Conservation (phyloP, 768 basidiomycete species). For the Epithele typhae region DNA sequence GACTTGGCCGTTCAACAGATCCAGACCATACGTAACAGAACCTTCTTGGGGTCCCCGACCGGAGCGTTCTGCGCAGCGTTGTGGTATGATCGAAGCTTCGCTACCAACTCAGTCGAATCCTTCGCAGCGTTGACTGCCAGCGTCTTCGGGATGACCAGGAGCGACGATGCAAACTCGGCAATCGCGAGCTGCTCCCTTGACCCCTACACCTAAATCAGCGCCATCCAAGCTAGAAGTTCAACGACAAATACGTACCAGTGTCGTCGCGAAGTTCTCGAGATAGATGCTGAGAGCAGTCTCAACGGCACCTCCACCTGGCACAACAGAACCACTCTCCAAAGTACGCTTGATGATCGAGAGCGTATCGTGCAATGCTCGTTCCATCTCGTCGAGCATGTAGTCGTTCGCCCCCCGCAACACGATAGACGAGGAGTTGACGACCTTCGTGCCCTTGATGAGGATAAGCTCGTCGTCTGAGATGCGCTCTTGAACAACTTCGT, state of each 20-base stretch:
- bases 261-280: slow-evolving; percentile 97
- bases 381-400: slow-evolving; percentile 99
- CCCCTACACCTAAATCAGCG: slow-evolving; percentile 48
- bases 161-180: slow-evolving; percentile 93
- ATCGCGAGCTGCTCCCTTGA: slow-evolving; percentile 98
- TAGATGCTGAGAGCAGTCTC: slow-evolving; percentile 97
- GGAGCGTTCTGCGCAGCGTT: slow-evolving; percentile 94
- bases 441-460: slow-evolving; percentile 95
- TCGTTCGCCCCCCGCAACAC: slow-evolving; percentile 96
- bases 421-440: slow-evolving; percentile 89
- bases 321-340: slow-evolving; percentile 91
- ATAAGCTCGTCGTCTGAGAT: slow-evolving; percentile 99
- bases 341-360: slow-evolving; percentile 96
- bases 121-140: slow-evolving; percentile 98
- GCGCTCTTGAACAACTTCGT: slow-evolving; percentile 95
- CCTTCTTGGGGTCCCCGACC: slow-evolving; percentile 86
- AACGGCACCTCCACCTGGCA: slow-evolving; percentile 96
- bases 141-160: slow-evolving; percentile 94
- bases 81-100: slow-evolving; percentile 95
- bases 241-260: slow-evolving; percentile 58
- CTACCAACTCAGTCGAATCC: slow-evolving; percentile 95
- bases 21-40: slow-evolving; percentile 90
- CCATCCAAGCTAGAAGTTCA: too few species aligned
- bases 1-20: slow-evolving; percentile 91
- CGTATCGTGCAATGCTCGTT: slow-evolving; percentile 91